Conservation (phyloP, 2,329 filamentous ascomycete genomes). For the Colletotrichum caudatum region DNA sequence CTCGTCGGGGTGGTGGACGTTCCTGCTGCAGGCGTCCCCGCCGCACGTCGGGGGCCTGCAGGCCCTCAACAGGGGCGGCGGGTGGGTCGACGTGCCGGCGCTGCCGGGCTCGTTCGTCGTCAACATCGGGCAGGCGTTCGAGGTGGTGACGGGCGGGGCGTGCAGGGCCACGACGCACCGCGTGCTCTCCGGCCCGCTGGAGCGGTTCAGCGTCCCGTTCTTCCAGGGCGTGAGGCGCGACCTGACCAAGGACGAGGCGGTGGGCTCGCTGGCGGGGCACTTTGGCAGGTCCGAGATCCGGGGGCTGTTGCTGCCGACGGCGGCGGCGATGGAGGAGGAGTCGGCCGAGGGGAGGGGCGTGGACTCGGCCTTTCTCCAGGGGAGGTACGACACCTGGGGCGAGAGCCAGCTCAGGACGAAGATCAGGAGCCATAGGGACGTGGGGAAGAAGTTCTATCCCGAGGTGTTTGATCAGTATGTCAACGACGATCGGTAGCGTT, state of each 20-base stretch:
- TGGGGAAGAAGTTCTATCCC: conserved; percentile 60
- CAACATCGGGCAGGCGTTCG: conserved; percentile 70
- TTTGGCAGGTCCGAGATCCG: conserved; percentile 46
- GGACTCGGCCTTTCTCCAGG: conserved; percentile 63
- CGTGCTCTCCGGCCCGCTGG: conserved; percentile 51
- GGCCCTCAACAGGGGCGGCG: conserved; percentile 60
- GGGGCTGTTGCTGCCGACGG: background rate
- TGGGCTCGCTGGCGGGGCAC: conserved; percentile 53
- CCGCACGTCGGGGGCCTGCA: conserved; percentile 63
- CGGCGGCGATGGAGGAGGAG: conserved; percentile 44
- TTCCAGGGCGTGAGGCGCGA: conserved; percentile 63
- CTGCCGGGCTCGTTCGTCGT: conserved; percentile 66
- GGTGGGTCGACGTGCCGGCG: conserved; percentile 63
- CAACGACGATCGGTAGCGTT: conserved; percentile 50
- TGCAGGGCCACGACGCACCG: conserved; percentile 66
- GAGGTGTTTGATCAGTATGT: conserved; percentile 62
- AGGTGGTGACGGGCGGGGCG: conserved; percentile 65
- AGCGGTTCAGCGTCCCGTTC: conserved; percentile 59
- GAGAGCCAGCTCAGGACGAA: conserved; percentile 67
- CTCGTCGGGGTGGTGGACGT: conserved; percentile 74
- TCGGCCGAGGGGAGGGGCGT: conserved; percentile 54
- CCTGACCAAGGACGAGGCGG: conserved; percentile 58
- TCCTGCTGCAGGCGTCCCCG: conserved; percentile 70
- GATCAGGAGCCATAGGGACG: conserved; percentile 62
- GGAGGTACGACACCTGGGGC: conserved; percentile 66